Conservation (phyloP, 2,329 filamentous ascomycete genomes). For the Didymella segeticola region DNA sequence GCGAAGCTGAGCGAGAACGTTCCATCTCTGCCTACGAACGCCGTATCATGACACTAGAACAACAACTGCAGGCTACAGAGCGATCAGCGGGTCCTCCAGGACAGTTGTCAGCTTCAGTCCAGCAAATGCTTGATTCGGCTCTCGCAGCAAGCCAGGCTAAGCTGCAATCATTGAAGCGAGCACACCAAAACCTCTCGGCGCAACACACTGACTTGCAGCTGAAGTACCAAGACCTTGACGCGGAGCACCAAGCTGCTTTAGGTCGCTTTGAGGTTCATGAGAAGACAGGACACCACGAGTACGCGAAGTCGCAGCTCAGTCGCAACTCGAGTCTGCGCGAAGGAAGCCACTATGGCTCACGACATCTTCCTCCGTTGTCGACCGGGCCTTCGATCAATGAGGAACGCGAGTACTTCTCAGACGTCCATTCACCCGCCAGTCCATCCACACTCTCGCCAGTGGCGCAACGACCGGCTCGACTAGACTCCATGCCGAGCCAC, state of each 20-base stretch:
- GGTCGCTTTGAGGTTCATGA: conserved; percentile 34
- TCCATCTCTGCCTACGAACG: conserved; percentile 56
- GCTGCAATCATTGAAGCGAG: conserved; percentile 58
- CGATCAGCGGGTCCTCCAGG: conserved; percentile 36
- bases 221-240: conserved; percentile 51
- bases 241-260: conserved; percentile 37
- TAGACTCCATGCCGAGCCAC: conserved; percentile 35
- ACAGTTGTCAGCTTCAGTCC: conserved; percentile 49
- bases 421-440: conserved; percentile 41
- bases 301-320: conserved; percentile 27
- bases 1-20: conserved; percentile 59
- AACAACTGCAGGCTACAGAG: conserved; percentile 35
- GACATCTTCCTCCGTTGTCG: conserved; percentile 34
- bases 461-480: conserved; percentile 30
- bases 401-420: conserved; percentile 38
- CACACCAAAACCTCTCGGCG: conserved; percentile 58
- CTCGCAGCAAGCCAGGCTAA: conserved; percentile 57
- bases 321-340: conserved; percentile 39
- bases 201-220: conserved; percentile 60
- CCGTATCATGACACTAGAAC: conserved; percentile 57
- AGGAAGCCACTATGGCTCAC: conserved; percentile 28
- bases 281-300: conserved; percentile 24
- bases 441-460: conserved; percentile 29
- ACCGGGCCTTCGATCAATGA: conserved; percentile 27
- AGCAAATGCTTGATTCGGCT: conserved; percentile 58